phyloP scores from a whole-genome alignment of 305 asterid species.

The Plantago lanceolata region DNA sequence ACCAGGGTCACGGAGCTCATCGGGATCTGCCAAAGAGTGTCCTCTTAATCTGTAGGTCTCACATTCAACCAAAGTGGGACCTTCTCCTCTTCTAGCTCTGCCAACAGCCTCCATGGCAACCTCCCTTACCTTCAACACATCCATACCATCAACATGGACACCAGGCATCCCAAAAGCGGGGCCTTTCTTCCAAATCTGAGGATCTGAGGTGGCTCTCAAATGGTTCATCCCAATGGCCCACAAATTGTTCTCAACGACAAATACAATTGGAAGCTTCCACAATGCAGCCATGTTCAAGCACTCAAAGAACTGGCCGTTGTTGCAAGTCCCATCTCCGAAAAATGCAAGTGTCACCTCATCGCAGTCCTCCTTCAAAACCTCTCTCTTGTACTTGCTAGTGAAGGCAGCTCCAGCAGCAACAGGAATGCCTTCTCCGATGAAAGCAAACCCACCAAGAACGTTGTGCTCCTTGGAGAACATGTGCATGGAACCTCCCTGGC shows the following conservation, averaged over 20 bases:
- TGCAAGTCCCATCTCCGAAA: conserved; percentile 96
- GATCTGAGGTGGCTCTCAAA: conserved; percentile 89
- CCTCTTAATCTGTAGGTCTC: conserved; percentile 97
- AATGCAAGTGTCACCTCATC: conserved; percentile 89
- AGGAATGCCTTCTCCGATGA: conserved; percentile 97
- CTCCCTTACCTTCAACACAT: conserved; percentile 93
- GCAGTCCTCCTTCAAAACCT: conserved; percentile 79
- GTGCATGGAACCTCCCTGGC: conserved; percentile 99
- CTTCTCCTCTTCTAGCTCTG: conserved; percentile 94
- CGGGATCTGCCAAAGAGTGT: conserved; percentile 99
- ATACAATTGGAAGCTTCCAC: conserved; percentile 90
- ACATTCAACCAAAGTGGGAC: conserved; percentile 93
- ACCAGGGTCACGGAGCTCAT: conserved; percentile 99
- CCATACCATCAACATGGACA: conserved; percentile 97
- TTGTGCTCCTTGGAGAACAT: conserved; percentile 98
- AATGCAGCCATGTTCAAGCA: conserved; percentile 98
- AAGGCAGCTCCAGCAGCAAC: conserved; percentile 99
- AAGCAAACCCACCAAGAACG: conserved; percentile 90
- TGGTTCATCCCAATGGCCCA: conserved; percentile 99
- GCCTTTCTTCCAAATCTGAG: conserved; percentile 95
- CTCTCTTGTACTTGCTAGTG: conserved; percentile 76
- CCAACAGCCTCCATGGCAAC: conserved; percentile 88
- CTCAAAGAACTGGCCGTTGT: conserved; percentile 94
- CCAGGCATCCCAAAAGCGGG: conserved; percentile 99
- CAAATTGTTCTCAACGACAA: conserved; percentile 95